Conservation (phyloP, 371 early-diverging fungal genomes). For the Amoeboaphelidium protococcarum region DNA sequence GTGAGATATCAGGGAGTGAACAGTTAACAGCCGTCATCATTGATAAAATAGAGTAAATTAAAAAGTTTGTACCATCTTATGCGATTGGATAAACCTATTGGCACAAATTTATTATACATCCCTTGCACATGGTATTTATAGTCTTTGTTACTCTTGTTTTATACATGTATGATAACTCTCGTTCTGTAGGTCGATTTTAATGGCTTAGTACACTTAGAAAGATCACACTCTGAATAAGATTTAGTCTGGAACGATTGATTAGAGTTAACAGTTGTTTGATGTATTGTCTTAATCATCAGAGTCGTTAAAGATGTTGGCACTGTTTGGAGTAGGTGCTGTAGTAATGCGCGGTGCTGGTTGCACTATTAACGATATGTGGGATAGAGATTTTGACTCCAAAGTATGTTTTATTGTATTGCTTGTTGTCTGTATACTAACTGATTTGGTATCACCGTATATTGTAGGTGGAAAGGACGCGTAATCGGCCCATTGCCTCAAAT, state of each 20-base stretch:
- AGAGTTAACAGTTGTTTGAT: no score
- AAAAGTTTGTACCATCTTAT: no score
- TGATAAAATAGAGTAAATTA: no score
- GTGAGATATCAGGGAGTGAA: no score
- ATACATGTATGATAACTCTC: neutral
- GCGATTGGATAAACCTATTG: slow-evolving; percentile 69
- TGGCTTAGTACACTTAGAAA: no score
- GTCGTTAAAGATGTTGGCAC: slow-evolving; percentile 31
- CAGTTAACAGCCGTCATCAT: no score
- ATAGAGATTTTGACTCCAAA: slow-evolving; percentile 52
- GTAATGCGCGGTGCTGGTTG: slow-evolving; percentile 94
- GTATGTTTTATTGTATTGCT: slow-evolving; percentile 7
- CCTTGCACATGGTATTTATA: slow-evolving; percentile 41
- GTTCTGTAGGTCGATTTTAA: neutral
- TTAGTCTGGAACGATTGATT: no score
- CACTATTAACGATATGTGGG: slow-evolving; percentile 91
- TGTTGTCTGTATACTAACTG: neutral
- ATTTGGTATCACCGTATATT: neutral
- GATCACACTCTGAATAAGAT: no score
- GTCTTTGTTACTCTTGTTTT: no score
- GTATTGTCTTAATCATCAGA: slow-evolving; percentile 5
- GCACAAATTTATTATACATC: slow-evolving; percentile 67
- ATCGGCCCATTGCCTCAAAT: slow-evolving; percentile 62
- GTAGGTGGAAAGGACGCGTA: slow-evolving; percentile 56
- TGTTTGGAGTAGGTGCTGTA: slow-evolving; percentile 69